Percentiles rank a stretch among this genome's conserved stretches.
Conservation (phyloP, 164 flowering plant genomes). For the Litsea cubeba region DNA sequence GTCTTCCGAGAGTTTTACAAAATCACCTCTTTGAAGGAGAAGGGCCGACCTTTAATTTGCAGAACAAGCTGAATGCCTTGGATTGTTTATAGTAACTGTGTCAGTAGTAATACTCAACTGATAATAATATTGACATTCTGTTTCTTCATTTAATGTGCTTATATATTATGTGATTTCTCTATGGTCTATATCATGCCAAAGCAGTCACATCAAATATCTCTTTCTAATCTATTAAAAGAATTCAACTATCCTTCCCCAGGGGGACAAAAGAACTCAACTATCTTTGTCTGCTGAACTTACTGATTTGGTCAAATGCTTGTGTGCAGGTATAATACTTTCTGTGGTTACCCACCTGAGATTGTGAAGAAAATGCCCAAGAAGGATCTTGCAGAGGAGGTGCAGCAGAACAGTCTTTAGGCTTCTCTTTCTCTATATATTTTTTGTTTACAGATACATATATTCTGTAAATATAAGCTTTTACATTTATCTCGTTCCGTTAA, state of each 20-base stretch:
- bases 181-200: background rate
- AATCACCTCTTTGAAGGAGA: no score
- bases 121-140: no score
- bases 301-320: background rate
- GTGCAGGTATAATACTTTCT: slow-evolving; percentile 62
- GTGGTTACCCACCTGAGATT: slow-evolving; percentile 56
- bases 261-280: no score
- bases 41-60: no score
- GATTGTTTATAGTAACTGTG: no score
- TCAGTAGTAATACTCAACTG: no score
- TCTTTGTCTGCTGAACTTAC: background rate
- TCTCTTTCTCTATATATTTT: background rate
- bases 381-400: slow-evolving; percentile 82
- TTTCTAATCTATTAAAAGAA: background rate
- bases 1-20: no score
- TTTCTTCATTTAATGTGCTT: no score
- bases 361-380: slow-evolving; percentile 75
- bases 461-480: background rate
- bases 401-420: background rate
- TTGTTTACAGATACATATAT: background rate
- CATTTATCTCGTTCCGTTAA: background rate
- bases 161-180: background rate
- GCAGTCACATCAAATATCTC: background rate
- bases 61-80: no score
- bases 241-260: no score